Conservation (phyloP, 257 asterid genomes). For the Primulina tabacum region DNA sequence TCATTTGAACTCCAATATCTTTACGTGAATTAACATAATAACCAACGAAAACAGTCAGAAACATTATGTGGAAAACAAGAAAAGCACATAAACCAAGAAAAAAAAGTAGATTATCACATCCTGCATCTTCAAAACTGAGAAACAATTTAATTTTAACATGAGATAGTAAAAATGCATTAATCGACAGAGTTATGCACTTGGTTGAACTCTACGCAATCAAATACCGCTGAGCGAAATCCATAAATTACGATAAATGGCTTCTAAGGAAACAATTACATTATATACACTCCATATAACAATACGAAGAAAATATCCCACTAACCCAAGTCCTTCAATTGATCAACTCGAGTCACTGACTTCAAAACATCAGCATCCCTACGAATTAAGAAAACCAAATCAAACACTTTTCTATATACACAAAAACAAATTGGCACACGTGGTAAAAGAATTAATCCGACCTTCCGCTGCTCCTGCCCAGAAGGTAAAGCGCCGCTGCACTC, state of each 20-base stretch:
- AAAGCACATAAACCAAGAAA: slow-evolving; percentile 11
- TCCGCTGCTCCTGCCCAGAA: slow-evolving; percentile 94
- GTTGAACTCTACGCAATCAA: neutral
- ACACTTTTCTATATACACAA: neutral
- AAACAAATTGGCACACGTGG: neutral
- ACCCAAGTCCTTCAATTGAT: slow-evolving; percentile 93
- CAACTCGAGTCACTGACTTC: slow-evolving; percentile 83
- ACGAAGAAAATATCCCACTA: slow-evolving; percentile 21
- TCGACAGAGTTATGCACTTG: neutral
- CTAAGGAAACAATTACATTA: neutral
- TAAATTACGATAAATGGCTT: neutral
- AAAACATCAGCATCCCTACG: slow-evolving; percentile 78
- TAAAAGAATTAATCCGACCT: slow-evolving; percentile 39
- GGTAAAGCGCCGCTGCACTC: slow-evolving; percentile 94
- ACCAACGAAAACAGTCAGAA: neutral
- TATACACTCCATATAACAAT: neutral
- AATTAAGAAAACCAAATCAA: slow-evolving; percentile 11
- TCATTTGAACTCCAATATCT: neutral
- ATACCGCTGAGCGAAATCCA: neutral
- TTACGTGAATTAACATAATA: neutral
- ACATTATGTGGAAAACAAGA: slow-evolving; percentile 11
- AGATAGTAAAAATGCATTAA: too few relatives aligned
- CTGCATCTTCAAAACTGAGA: neutral
- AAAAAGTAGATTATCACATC: too few relatives aligned
- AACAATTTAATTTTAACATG: neutral